Conservation (phyloP, 441 rosid species). For the Syzygium syzygioides region DNA sequence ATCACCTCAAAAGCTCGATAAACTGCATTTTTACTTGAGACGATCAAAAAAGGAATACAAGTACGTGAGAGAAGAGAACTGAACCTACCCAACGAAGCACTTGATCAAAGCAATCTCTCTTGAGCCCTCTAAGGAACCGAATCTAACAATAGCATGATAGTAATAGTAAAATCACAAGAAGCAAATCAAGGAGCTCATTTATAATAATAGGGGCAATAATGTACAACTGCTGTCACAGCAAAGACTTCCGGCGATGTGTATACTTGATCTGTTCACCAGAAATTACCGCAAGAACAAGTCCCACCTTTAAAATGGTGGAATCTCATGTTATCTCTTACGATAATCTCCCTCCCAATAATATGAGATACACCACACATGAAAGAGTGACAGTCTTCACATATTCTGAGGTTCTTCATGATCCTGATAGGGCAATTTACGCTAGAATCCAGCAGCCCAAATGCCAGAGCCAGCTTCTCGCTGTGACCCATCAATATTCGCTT, state of each 20-base stretch:
- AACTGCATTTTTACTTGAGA: not conserved
- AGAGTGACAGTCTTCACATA: slow-evolving; percentile 71
- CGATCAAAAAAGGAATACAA: not conserved
- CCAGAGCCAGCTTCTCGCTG: slow-evolving; percentile 73
- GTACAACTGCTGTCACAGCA: not conserved
- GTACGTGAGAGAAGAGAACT: not conserved
- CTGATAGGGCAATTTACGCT: slow-evolving; percentile 28
- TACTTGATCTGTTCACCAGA: slow-evolving; percentile 44
- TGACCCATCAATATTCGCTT: slow-evolving; percentile 44
- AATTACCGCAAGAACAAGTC: slow-evolving; percentile 61
- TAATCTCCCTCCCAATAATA: slow-evolving; percentile 42
- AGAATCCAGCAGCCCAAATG: slow-evolving; percentile 50
- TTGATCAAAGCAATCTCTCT: not conserved
- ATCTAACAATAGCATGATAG: not conserved
- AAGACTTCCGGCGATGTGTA: not conserved
- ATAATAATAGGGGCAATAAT: not conserved
- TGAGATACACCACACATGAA: slow-evolving; percentile 57
- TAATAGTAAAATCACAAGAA: not conserved
- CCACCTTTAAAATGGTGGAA: slow-evolving; percentile 73
- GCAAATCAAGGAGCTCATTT: not conserved
- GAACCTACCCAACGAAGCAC: not conserved
- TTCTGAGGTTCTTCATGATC: slow-evolving; percentile 70
- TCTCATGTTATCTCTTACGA: slow-evolving; percentile 64
- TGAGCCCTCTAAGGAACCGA: not conserved
- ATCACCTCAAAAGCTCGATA: not conserved